Evolutionary conservation across 1,284 basidiomycete species (phyloP).

Genomic region (Heliocybe sulcata): DNA sequence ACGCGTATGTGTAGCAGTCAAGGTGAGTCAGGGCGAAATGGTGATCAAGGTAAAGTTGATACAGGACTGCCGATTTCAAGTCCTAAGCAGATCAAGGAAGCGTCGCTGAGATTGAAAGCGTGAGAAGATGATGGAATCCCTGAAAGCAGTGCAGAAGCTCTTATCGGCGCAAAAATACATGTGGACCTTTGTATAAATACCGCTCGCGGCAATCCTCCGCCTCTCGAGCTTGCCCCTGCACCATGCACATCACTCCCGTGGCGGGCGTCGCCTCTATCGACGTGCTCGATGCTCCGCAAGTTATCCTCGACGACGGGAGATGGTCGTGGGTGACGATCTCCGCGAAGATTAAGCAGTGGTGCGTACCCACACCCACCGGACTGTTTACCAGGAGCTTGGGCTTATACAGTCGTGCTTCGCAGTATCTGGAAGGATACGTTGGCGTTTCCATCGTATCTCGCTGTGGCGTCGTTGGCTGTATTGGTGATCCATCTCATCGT

Average conservation of each 20-base stretch:
- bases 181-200: not conserved
- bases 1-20: too few relatives aligned
- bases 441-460: slow-evolving; percentile 10
- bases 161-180: not conserved
- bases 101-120: not conserved
- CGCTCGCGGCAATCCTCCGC: not conserved
- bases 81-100: not conserved
- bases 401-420: not conserved
- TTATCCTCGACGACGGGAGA: not conserved
- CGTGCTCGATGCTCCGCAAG: not conserved
- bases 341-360: not conserved
- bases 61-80: too few relatives aligned
- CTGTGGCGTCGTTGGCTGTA: slow-evolving; percentile 8
- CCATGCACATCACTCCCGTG: not conserved
- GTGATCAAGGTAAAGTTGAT: too few relatives aligned
- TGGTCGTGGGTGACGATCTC: not conserved
- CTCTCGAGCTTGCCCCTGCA: not conserved
- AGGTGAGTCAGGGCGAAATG: too few relatives aligned
- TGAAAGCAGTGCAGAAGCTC: not conserved
- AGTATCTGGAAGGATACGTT: slow-evolving; percentile 8
- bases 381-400: not conserved
- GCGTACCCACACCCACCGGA: not conserved
- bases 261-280: not conserved
- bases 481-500: slow-evolving; percentile 6
- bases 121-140: not conserved